These are phyloP conservation scores for Talinum fruticosum DNA, from an alignment of 148 eudicot species.

Conservation along the genomic window DNA sequence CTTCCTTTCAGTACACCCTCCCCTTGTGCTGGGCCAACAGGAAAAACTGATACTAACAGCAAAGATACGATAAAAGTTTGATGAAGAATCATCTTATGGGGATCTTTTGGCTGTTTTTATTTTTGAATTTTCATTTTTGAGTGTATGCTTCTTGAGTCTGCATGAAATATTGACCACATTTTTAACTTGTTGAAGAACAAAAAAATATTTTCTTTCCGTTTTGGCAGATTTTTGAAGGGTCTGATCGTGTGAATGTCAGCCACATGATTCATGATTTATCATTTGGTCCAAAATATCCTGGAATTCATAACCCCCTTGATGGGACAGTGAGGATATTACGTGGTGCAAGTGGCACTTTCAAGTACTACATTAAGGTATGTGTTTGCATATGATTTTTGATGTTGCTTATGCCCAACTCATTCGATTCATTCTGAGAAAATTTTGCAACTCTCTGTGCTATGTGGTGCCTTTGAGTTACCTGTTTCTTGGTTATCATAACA, in stretches of 20 bases:
- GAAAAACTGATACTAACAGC: not conserved
- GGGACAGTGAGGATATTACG: slow-evolving; percentile 69
- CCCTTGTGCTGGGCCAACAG: not conserved
- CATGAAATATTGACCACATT: not conserved
- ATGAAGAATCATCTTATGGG: not conserved
- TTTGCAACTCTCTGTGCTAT: not conserved
- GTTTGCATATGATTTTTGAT: slow-evolving; percentile 13
- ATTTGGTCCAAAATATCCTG: slow-evolving; percentile 96
- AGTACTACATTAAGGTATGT: slow-evolving; percentile 90
- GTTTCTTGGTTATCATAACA: not conserved
- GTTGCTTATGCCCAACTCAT: slow-evolving; percentile 11
- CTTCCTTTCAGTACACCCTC: not conserved
- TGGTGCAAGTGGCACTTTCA: slow-evolving; percentile 85
- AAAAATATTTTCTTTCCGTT: slow-evolving; percentile 10
- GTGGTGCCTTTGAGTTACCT: not conserved
- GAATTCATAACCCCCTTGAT: slow-evolving; percentile 93
- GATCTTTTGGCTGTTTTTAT: not conserved
- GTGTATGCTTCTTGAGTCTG: not conserved
- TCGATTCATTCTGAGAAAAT: not conserved
- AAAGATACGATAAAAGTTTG: not conserved
- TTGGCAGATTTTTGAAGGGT: slow-evolving; percentile 84
- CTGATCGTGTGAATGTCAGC: slow-evolving; percentile 91
- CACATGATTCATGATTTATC: slow-evolving; percentile 93
- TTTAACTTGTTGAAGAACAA: slow-evolving; percentile 1
- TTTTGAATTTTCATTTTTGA: too few species aligned